Evolutionary conservation across 768 basidiomycete genomes (phyloP).

Genomic region (Neoboletus subvelutipes): DNA sequence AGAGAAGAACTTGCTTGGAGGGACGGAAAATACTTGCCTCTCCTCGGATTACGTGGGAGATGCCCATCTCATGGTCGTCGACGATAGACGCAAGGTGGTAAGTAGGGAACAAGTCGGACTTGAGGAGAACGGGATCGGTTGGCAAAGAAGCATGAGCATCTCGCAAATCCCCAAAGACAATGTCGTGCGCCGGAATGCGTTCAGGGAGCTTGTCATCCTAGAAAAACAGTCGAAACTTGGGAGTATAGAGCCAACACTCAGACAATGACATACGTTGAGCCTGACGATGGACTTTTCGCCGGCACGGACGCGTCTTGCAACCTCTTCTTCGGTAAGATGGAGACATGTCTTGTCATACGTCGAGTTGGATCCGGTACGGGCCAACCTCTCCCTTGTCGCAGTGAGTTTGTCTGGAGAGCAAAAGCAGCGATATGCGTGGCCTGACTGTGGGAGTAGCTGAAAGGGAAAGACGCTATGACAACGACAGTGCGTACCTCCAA

Average conservation of each 20-base stretch:
- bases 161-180: constrained; percentile 73
- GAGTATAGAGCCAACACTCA: background rate
- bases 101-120: constrained; percentile 91
- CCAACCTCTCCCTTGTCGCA: constrained; percentile 66
- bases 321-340: constrained; percentile 85
- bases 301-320: constrained; percentile 63
- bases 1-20: background rate
- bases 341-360: constrained; percentile 90
- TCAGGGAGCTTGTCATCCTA: constrained; percentile 61
- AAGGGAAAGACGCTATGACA: too few species aligned
- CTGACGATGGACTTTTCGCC: constrained; percentile 84
- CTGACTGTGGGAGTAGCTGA: constrained; percentile 49
- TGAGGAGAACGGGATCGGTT: constrained; percentile 86
- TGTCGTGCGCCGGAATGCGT: constrained; percentile 53
- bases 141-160: constrained; percentile 77
- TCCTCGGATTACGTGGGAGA: constrained; percentile 93
- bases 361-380: constrained; percentile 67
- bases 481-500: constrained; percentile 55
- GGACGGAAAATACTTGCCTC: constrained; percentile 55
- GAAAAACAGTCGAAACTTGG: background rate
- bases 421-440: constrained; percentile 94
- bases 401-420: constrained; percentile 74
- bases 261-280: constrained; percentile 65
- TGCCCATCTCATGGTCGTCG: constrained; percentile 94
- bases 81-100: constrained; percentile 96